Evolutionary conservation across 306 rosid genomes (phyloP), one percentile per base, ranked within the genome.

Genomic region (Sindora glabra): DNA sequence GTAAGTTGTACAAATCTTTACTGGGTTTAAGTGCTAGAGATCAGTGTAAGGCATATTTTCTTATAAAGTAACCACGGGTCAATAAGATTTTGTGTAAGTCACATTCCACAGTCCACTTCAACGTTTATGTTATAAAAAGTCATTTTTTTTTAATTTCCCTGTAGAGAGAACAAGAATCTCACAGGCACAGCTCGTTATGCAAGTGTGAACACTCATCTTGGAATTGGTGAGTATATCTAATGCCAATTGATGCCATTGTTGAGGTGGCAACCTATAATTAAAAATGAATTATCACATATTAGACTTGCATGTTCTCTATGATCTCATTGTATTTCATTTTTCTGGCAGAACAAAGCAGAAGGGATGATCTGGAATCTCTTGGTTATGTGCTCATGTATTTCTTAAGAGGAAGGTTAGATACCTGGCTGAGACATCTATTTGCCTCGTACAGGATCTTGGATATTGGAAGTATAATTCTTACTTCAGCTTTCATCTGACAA

Each of bases 101-200:
- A 15, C 15, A 12, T 39, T 22, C 46, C 4, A 3, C 5, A 39
- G 23, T 58, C 8, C 3, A 4, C 37, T 14, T 40, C 37, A 27
- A n/a, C 19, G 12, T 42, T 51, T 17, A 37, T 47, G 39, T 44
- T 46, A 8, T 39, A 26, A 41, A 22, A 56, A 62, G 34, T 62
- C 10, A 19, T 54, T 9, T 62, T 3, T 23, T 59, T n/a, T n/a
- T n/a, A n/a, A n/a, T n/a, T 68, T 66, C 45, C 54, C 36, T 67
- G 62, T 56, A 89, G 99, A 79, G 99, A 94, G 72, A 94, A 94
- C 85, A 94, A 94, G 84, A 94, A 94, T 73, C 97, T 94, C 57
- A 94, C 99, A 2, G 99, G 99, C 70, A 94, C 99, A 64, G 99
- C 99, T 62, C 99, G 99, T 50, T 89, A 94, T 84, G 99, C 99